Percentiles rank a stretch among this genome's conserved stretches.
Conservation (phyloP, 2,329 filamentous ascomycete genomes). For the Paraconiothyrium brasiliense region DNA sequence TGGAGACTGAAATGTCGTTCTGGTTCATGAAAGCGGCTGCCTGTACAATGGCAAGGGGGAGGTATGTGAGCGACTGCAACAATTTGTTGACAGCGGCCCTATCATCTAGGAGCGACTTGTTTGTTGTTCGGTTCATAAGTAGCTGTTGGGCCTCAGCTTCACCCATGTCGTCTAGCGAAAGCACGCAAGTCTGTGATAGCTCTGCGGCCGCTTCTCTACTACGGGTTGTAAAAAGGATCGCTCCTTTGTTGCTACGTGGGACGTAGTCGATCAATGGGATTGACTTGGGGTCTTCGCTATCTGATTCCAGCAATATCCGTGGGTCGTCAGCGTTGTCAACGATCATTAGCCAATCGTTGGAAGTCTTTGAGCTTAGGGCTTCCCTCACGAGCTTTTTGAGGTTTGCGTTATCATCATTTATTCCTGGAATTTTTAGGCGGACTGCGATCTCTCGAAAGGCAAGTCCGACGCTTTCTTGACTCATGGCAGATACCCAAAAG, state of each 20-base stretch:
- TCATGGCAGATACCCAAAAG: slow-evolving; percentile 1
- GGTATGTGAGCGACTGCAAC: slow-evolving; percentile 34
- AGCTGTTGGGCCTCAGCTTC: background rate
- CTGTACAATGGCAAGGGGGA: slow-evolving; percentile 20
- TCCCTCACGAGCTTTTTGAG: background rate
- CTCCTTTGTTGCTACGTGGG: background rate
- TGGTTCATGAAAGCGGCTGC: slow-evolving; percentile 43
- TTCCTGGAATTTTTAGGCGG: background rate
- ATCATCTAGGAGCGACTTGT: slow-evolving; percentile 19
- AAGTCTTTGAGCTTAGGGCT: background rate
- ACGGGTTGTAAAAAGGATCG: slow-evolving; percentile 1
- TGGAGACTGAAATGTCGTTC: slow-evolving; percentile 22
- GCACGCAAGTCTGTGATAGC: background rate
- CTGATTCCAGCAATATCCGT: background rate
- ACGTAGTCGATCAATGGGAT: background rate
- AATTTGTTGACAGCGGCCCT: slow-evolving; percentile 28
- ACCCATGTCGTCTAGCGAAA: background rate
- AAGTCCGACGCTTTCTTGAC: slow-evolving; percentile 3
- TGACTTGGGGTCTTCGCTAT: background rate
- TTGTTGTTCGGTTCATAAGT: background rate
- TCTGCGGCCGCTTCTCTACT: background rate
- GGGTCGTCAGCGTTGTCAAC: slow-evolving; percentile 2
- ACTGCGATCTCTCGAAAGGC: background rate
- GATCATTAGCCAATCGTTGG: background rate
- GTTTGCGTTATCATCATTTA: background rate